Base-by-base conservation (phyloP, 1,284 basidiomycete species). In the Tylopilus orsonianus region DNA sequence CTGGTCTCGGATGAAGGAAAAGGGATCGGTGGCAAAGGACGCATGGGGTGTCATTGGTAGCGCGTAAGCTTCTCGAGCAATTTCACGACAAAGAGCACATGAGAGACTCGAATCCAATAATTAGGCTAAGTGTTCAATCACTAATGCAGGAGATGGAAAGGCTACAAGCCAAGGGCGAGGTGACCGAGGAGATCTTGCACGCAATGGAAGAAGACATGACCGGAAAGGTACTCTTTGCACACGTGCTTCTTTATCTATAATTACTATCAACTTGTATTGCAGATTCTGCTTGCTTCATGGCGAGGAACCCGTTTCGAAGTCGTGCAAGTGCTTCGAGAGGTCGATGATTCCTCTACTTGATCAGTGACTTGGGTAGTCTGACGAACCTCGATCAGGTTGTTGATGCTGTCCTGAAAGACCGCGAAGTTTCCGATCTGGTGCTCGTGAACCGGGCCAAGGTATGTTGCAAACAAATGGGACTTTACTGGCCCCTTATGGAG, bases 241-340 rank as follows among this genome's bases (percentile, higher is more conserved):
- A 13, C 36, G 8, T 18, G 33, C 19, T 19, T 29, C 27, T 19
- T 19, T 18, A 5, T 30, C 23, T 39, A 10, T 18, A 14, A 8
- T 26, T 3, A 23, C n/a, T 8, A 50, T 26, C n/a, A 30, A 19
- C 50, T 30, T 41, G 34, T 35, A 16, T 33, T 48, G 26, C 52
- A 90, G 86, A 92, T 96, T 66, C 80, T 97, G 70, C 80, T 97
- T 26, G 93, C 93, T 8, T 95, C 94, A 22, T 97, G 94, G 94
- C 83, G 92, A 51, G 94, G 93, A 13, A 94, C 93, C 2, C 83
- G 93, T 42, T 85, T 96, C 65, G 94, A 97, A 72, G 91, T 96
- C 23, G 83, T 86, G 33, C 89, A 89, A 65, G 91, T 93, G 12
- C 72, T 91, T 36, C 79, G 86, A 46, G 85, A 87, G 70, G 85